Base-by-base conservation (phyloP, 805 yeast species). In the Sugiyamaella americana region DNA sequence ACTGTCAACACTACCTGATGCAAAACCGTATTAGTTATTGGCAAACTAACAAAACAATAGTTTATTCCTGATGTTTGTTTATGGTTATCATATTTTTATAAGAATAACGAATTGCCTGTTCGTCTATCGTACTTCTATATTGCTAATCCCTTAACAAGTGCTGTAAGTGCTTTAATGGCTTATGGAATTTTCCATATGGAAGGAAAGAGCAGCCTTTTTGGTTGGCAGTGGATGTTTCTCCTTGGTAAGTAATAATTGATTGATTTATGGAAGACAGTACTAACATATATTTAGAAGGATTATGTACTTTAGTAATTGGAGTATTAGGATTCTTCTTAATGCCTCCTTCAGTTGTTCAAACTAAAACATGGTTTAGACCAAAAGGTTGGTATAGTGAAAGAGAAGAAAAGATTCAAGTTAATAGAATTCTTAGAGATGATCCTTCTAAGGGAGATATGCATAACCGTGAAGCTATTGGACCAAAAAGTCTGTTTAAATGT, bases 151-250 rank as follows among this genome's bases (percentile, higher is more conserved):
- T 37, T 69, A 20, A 69, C 79, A 0, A 63, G 62, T 37, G 69
- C 74, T 32, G 13, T 58, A 19, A 61, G 75, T 21, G 64, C 76
- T 4, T 59, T 77, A 21, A 62, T 75, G 24, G 80, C 79, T 0
- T 76, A 70, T 51, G 87, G 79, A 1, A 62, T 81, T 36, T 66
- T 79, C 43, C 70, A 69, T 46, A 64, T 81, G 62, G 65, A 75
- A 29, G 79, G 77, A 17, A 46, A 54, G 1, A 49, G 53, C 13
- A 72, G 76, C 3, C 61, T 66, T 57, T 63, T 63, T 8, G 82
- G 83, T 22, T 82, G 87, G 87, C 68, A 74, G 45, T 82, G 82
- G 79, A 64, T 82, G 21, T 82, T 82, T 53, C 56, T 82, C 17
- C 69, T n/a, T n/a, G n/a, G n/a, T n/a, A n/a, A n/a, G n/a, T n/a